These are phyloP conservation scores for Nadsonia fulvescens DNA, from an alignment of 805 yeast genomes.

Conservation along the genomic window DNA sequence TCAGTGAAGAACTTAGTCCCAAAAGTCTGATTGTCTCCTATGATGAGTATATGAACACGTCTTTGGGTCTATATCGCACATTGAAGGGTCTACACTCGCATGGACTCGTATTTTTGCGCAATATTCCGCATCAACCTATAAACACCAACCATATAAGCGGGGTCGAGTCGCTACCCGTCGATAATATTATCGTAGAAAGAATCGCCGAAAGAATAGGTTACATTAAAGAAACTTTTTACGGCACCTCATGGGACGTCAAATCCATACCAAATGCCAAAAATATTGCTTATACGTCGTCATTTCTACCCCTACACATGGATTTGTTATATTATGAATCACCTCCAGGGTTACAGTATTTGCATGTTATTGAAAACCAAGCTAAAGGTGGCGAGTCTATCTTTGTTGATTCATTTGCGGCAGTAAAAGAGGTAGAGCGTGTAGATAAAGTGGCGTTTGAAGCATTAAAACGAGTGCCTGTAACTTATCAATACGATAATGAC, in stretches of 20 bases:
- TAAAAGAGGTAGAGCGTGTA: slow-evolving; percentile 29
- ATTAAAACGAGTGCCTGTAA: slow-evolving; percentile 40
- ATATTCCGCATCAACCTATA: slow-evolving; percentile 33
- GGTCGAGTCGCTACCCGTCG: slow-evolving; percentile 10
- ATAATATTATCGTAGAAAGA: slow-evolving; percentile 19
- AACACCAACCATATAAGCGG: slow-evolving; percentile 12
- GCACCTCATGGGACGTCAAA: slow-evolving; percentile 50
- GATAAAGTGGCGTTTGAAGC: slow-evolving; percentile 53
- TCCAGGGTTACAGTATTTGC: slow-evolving; percentile 61
- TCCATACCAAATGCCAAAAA: slow-evolving; percentile 37
- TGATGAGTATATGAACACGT: slow-evolving; percentile 24
- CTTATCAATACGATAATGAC: slow-evolving; percentile 49
- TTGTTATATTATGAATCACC: slow-evolving; percentile 62
- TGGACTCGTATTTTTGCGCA: slow-evolving; percentile 40
- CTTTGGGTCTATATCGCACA: slow-evolving; percentile 20
- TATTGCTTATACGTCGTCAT: slow-evolving; percentile 48
- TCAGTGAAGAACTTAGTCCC: slow-evolving; percentile 10
- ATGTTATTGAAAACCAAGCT: slow-evolving; percentile 27
- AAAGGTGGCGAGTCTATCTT: slow-evolving; percentile 52
- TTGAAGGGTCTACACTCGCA: slow-evolving; percentile 30
- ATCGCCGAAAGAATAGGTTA: slow-evolving; percentile 46
- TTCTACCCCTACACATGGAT: slow-evolving; percentile 64
- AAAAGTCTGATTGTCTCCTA: slow-evolving; percentile 20
- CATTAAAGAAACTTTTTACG: slow-evolving; percentile 53
- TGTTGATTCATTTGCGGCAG: slow-evolving; percentile 55